Conservation (phyloP, 345 rosid species). For the Nephelium lappaceum region DNA sequence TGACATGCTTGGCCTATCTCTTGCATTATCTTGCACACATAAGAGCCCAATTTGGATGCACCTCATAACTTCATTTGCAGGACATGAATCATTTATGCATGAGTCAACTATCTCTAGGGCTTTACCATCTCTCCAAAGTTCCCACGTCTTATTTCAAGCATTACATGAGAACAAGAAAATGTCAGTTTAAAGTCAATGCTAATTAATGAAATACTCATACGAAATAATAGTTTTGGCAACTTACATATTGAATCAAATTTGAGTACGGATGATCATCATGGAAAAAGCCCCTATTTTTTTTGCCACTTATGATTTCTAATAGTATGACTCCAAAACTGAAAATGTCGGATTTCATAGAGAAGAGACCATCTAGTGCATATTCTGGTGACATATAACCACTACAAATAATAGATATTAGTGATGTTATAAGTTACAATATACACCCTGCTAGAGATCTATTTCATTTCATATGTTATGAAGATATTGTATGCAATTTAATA, state of each 20-base stretch:
- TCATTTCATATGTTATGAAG: too few species aligned
- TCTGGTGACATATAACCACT: background rate
- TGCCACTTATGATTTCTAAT: slow-evolving; percentile 2
- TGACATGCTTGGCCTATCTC: slow-evolving; percentile 24
- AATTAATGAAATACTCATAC: too few species aligned
- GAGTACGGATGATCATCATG: background rate
- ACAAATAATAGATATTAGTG: background rate
- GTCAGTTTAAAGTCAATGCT: too few species aligned
- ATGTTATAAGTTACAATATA: too few species aligned
- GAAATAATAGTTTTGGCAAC: too few species aligned
- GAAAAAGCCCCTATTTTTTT: background rate
- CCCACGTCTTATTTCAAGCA: slow-evolving; percentile 15
- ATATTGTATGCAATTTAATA: too few species aligned
- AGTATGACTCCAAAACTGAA: slow-evolving; percentile 1
- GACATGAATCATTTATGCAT: background rate
- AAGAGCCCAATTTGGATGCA: slow-evolving; percentile 25
- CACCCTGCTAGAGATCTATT: too few species aligned
- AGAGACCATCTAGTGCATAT: background rate
- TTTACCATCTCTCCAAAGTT: slow-evolving; percentile 18
- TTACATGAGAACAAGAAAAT: too few species aligned
- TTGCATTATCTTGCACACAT: slow-evolving; percentile 15
- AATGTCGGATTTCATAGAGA: background rate
- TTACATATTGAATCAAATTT: background rate
- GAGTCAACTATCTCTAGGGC: slow-evolving; percentile 18
- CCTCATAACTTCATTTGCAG: background rate